Conservation (phyloP, 1,139 yeast genomes). For the Diutina siamensis region DNA sequence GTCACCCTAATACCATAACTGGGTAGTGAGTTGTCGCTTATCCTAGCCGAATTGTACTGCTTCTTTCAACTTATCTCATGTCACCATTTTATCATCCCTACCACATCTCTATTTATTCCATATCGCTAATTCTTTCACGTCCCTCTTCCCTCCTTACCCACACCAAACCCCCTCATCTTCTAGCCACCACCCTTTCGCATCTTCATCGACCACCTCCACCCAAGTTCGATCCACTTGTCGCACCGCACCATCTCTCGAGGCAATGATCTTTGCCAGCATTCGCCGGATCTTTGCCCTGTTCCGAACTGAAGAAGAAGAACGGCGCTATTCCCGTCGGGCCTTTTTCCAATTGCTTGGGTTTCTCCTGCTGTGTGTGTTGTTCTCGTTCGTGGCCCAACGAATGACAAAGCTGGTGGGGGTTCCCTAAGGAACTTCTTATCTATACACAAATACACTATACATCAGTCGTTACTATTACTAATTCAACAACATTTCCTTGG, state of each 20-base stretch:
- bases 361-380: slow-evolving; percentile 67
- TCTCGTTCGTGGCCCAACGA: slow-evolving; percentile 47
- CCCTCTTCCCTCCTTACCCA: too few species aligned
- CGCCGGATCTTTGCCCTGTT: slow-evolving; percentile 73
- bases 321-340: slow-evolving; percentile 65
- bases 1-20: too few species aligned
- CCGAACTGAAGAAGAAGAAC: slow-evolving; percentile 77
- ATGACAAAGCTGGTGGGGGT: background rate
- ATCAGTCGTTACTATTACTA: background rate
- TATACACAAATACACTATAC: background rate
- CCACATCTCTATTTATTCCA: too few species aligned
- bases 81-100: too few species aligned
- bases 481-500: slow-evolving; percentile 49
- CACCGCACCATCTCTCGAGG: slow-evolving; percentile 6
- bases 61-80: too few species aligned
- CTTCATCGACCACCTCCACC: background rate
- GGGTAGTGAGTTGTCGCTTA: too few species aligned
- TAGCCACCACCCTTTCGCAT: too few species aligned
- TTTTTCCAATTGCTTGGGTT: slow-evolving; percentile 76
- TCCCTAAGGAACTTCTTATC: background rate
- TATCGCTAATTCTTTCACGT: too few species aligned
- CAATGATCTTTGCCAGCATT: slow-evolving; percentile 52
- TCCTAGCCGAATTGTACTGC: too few species aligned
- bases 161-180: too few species aligned
- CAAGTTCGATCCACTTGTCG: background rate